Conservation (phyloP, 345 rosid species). For the Brassica carinata region DNA sequence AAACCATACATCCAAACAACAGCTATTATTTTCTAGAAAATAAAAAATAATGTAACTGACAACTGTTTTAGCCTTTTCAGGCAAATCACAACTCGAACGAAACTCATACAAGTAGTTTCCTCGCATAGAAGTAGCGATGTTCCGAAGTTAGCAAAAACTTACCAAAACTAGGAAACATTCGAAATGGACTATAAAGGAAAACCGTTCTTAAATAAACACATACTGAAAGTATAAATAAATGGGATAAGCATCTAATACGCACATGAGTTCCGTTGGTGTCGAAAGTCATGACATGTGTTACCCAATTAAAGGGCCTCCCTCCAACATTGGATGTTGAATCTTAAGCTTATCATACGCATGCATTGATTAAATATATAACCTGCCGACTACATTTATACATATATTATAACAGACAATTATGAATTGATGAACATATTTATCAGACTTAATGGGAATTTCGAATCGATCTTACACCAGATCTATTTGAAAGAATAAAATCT, state of each 20-base stretch:
- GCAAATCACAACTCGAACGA: not conserved
- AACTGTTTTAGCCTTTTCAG: not conserved
- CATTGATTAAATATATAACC: conserved; percentile 20
- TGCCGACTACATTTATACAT: conserved; percentile 34
- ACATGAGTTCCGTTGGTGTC: conserved; percentile 35
- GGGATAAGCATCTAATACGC: conserved; percentile 35
- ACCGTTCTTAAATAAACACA: not conserved
- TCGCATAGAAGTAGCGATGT: not conserved
- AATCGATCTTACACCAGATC: conserved; percentile 36
- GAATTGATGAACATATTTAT: not conserved
- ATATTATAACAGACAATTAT: conserved; percentile 15
- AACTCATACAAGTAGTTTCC: not conserved
- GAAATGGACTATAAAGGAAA: conserved; percentile 35
- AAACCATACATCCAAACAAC: not conserved
- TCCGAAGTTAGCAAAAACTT: not conserved
- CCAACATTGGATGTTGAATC: conserved; percentile 39
- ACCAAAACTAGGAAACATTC: conserved; percentile 35
- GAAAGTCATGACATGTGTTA: conserved; percentile 38
- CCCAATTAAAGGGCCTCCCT: conserved; percentile 18
- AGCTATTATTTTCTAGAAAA: not conserved
- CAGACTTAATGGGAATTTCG: conserved; percentile 17
- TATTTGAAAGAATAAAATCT: conserved; percentile 34
- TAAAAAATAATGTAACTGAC: not conserved
- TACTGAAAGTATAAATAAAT: conserved; percentile 15
- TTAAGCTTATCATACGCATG: conserved; percentile 26